Conservation (phyloP, 306 rosid genomes). For the Leucaena leucocephala region DNA sequence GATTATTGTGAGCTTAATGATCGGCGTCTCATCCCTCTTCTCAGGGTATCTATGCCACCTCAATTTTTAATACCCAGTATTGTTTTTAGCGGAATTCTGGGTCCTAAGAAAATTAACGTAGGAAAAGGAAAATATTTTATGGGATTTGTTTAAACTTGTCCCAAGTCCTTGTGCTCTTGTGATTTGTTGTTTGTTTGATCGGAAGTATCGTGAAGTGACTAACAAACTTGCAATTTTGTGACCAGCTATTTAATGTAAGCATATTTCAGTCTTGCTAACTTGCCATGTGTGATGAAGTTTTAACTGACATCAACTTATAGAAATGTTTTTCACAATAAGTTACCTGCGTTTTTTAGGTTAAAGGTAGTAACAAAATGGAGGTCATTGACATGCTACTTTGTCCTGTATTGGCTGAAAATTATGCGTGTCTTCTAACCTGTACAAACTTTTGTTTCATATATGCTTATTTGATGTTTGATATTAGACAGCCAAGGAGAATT, state of each 20-base stretch:
- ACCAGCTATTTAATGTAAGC: background rate
- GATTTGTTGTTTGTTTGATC: background rate
- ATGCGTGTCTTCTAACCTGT: background rate
- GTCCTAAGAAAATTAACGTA: background rate
- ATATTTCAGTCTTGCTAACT: background rate
- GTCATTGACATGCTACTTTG: background rate
- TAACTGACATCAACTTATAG: background rate
- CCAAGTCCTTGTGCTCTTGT: background rate
- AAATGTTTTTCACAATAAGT: background rate
- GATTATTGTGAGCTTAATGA: conserved; percentile 83
- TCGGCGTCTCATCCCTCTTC: conserved; percentile 79
- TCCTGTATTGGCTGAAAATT: background rate
- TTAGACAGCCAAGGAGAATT: conserved; percentile 85
- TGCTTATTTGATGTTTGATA: conserved; percentile 27
- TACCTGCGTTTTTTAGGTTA: background rate
- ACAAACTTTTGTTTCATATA: conserved; percentile 4
- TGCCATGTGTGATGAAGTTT: background rate
- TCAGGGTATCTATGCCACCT: conserved; percentile 50
- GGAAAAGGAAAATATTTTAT: background rate
- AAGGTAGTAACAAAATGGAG: background rate
- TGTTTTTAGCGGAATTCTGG: background rate
- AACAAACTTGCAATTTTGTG: background rate
- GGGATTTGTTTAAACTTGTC: background rate
- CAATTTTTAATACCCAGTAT: background rate
- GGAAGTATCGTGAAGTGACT: background rate